Conservation (phyloP, 1,284 basidiomycete genomes). For the Mycosarcoma mackinlayi region DNA sequence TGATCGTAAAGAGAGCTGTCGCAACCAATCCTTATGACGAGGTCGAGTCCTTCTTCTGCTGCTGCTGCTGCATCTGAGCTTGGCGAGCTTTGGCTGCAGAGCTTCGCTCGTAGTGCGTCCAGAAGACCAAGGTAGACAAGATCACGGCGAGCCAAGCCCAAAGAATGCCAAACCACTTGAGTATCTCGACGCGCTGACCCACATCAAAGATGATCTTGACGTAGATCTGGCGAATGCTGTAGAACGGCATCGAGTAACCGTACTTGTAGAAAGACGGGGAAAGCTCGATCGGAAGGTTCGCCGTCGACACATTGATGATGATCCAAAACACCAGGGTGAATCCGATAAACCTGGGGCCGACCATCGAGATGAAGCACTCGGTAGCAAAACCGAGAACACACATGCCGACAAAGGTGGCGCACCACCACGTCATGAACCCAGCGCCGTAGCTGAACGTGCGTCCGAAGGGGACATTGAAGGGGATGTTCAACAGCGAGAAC, state of each 20-base stretch:
- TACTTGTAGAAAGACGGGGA: constrained; percentile 54
- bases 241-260: constrained; percentile 63
- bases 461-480: constrained; percentile 60
- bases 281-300: constrained; percentile 53
- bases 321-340: constrained; percentile 58
- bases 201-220: constrained; percentile 59
- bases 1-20: background rate
- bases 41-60: background rate
- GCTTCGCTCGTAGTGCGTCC: constrained; percentile 52
- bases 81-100: constrained; percentile 26
- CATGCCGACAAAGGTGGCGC: constrained; percentile 56
- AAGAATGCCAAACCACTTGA: constrained; percentile 63
- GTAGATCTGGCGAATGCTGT: constrained; percentile 59
- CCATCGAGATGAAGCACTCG: constrained; percentile 56
- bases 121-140: constrained; percentile 57
- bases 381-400: constrained; percentile 53
- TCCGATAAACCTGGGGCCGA: constrained; percentile 58
- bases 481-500: constrained; percentile 59
- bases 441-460: constrained; percentile 56
- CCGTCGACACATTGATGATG: constrained; percentile 60
- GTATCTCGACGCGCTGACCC: constrained; percentile 50
- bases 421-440: constrained; percentile 63
- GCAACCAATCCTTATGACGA: background rate
- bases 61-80: constrained; percentile 12
- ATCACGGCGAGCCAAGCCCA: constrained; percentile 61